A percentile compares a stretch with the other conserved stretches of the same genome.
phyloP scores from a whole-genome alignment of 176 grass and related monocot genomes.

The Ensete glaucum region DNA sequence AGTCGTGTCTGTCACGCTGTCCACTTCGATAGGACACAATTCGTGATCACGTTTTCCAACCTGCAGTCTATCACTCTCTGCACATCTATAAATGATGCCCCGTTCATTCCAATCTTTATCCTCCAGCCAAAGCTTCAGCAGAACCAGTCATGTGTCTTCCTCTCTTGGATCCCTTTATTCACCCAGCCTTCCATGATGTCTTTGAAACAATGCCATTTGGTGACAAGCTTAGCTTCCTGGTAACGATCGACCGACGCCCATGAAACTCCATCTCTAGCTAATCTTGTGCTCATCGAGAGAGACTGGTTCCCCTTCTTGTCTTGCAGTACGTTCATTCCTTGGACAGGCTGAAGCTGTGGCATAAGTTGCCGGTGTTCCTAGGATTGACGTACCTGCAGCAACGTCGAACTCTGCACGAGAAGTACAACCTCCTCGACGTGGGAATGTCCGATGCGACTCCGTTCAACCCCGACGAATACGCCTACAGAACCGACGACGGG shows the following conservation, averaged over 20 bases:
- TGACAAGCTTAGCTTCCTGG: conserved; percentile 45
- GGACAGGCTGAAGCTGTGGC: conserved; percentile 45
- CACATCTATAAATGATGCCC: too few relatives aligned
- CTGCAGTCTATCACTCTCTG: too few relatives aligned
- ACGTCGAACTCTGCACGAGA: conserved; percentile 35
- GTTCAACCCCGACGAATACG: conserved; percentile 29
- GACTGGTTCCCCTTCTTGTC: neutral
- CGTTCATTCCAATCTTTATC: too few relatives aligned
- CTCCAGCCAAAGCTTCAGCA: neutral
- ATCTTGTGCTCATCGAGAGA: conserved; percentile 5
- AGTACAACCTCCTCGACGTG: conserved; percentile 36
- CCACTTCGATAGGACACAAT: too few relatives aligned
- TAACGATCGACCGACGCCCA: conserved; percentile 1
- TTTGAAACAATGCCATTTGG: conserved; percentile 37
- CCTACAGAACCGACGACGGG: conserved; percentile 35
- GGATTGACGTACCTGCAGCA: conserved; percentile 39
- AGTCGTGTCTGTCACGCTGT: too few relatives aligned
- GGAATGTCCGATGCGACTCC: conserved; percentile 16
- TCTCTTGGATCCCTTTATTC: conserved; percentile 30
- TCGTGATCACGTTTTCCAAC: too few relatives aligned
- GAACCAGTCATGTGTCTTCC: conserved; percentile 26
- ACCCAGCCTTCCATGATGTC: conserved; percentile 28
- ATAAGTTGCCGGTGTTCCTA: conserved; percentile 39
- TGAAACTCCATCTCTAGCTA: neutral
- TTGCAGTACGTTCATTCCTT: conserved; percentile 43